phyloP scores from a whole-genome alignment of 495 filamentous ascomycete species.

The Penicillium lividum region DNA sequence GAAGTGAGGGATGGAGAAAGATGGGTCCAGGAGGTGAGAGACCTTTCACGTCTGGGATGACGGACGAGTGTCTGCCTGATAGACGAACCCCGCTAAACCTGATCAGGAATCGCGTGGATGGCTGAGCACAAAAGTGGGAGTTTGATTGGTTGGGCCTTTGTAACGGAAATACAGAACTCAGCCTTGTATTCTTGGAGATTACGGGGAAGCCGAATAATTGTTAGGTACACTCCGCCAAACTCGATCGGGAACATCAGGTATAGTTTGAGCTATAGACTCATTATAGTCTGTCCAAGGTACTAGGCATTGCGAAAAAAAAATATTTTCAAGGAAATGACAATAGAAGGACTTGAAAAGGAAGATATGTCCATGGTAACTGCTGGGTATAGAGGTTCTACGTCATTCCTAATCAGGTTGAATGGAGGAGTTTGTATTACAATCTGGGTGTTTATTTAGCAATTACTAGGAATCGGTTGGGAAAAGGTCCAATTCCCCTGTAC shows the following conservation, averaged over 20 bases:
- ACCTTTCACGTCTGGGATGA: conserved; percentile 17
- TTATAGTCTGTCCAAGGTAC: no score
- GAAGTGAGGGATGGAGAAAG: conserved; percentile 11
- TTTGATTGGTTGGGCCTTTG: conserved; percentile 22
- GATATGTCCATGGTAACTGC: no score
- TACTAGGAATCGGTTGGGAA: background rate
- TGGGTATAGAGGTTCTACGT: no score
- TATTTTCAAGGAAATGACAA: no score
- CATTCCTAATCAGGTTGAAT: no score
- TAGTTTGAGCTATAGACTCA: no score
- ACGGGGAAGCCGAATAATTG: background rate
- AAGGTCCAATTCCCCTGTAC: conserved; percentile 2
- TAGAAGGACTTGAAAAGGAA: no score
- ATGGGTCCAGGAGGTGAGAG: conserved; percentile 8
- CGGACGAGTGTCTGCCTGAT: conserved; percentile 45
- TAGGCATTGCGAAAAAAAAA: no score
- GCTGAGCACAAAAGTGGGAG: conserved; percentile 18
- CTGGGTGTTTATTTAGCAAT: no score
- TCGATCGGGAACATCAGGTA: no score
- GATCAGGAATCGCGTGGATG: conserved; percentile 19
- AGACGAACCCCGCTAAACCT: conserved; percentile 35
- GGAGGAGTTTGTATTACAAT: no score
- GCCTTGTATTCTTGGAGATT: background rate
- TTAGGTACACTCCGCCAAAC: no score
- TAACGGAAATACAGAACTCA: conserved; percentile 1